Conservation (phyloP, 257 asterid genomes). For the Lycium barbarum region DNA sequence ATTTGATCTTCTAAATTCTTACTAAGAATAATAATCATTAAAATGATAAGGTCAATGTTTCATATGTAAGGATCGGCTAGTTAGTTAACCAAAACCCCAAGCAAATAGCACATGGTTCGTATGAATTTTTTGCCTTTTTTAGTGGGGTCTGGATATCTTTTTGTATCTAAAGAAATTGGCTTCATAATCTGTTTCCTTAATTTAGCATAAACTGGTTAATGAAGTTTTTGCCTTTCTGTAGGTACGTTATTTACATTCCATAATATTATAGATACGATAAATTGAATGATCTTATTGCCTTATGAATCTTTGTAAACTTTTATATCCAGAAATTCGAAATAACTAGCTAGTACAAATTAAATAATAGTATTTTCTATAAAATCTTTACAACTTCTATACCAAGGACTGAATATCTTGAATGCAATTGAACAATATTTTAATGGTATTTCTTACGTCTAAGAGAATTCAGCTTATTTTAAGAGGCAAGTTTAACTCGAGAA, state of each 20-base stretch:
- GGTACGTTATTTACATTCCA: too few species aligned
- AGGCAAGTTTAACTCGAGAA: background rate
- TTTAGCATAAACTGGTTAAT: background rate
- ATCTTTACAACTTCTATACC: too few species aligned
- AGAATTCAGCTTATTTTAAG: background rate
- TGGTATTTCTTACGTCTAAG: too few species aligned
- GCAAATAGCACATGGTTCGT: constrained; percentile 36
- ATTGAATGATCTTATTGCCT: background rate
- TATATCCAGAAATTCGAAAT: too few species aligned
- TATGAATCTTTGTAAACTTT: background rate
- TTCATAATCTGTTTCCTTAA: background rate
- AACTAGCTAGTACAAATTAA: background rate
- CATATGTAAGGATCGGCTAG: constrained; percentile 37
- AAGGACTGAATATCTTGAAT: too few species aligned
- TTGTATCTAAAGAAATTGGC: background rate
- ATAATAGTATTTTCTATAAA: background rate
- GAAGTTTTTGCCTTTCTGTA: too few species aligned
- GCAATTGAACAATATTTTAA: too few species aligned
- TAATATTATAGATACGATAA: background rate
- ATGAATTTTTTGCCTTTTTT: background rate
- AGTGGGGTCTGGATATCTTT: background rate
- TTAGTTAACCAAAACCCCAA: constrained; percentile 60
- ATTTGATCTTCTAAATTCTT: background rate
- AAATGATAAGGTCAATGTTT: constrained; percentile 48
- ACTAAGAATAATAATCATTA: background rate